Evolutionary conservation across 768 basidiomycete species (phyloP), one percentile per base, ranked within the genome.

Genomic region (Lactarius quietus): DNA sequence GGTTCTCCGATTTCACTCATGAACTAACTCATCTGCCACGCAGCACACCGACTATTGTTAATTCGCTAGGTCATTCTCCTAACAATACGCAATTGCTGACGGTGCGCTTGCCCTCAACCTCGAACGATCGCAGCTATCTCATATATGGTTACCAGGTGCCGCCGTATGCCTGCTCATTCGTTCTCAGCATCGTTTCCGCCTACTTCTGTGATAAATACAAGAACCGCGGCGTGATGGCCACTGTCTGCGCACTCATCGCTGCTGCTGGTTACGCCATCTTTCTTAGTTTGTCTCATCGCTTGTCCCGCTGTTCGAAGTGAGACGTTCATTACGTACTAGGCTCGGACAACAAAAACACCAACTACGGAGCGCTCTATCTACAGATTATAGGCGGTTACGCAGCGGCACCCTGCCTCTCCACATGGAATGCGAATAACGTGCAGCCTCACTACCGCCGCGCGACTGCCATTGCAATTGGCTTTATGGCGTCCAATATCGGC

Each of bases 381-480:
- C 73, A 74, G 56, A 72, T 75, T 63, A 71, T 72, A n/a, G 74
- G 74, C 23, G 68, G 68, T 8, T 75, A 75, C 48, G 68, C 67
- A 18, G 61, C 71, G 28, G 70, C 74, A 31, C 70, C 72, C 12
- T 43, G 70, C 26, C 63, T 69, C 36, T 67, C 69, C 6, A 70
- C 73, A 15, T 75, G 72, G 72, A 72, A 71, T 69, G 65, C 73
- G 29, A 75, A 75, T 62, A 75, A 75, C 61, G 61, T 73, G 14
- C 71, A 73, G 26, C 73, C 73, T 7, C 43, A 45, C 43, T 45
- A 45, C 10, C 43, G 43, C n/a, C 43, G 43, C 43, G 43, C 43
- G 43, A 45, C 74, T 7, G 72, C 70, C 18, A 72, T 75, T 59
- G 70, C 72, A 38, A 29, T 72, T 20, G 73, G 69, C 1, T 74